Percentiles rank a stretch among this genome's conserved stretches.
phyloP scores from a whole-genome alignment of 2,329 filamentous ascomycete genomes.

The Ophiostoma sp. region DNA sequence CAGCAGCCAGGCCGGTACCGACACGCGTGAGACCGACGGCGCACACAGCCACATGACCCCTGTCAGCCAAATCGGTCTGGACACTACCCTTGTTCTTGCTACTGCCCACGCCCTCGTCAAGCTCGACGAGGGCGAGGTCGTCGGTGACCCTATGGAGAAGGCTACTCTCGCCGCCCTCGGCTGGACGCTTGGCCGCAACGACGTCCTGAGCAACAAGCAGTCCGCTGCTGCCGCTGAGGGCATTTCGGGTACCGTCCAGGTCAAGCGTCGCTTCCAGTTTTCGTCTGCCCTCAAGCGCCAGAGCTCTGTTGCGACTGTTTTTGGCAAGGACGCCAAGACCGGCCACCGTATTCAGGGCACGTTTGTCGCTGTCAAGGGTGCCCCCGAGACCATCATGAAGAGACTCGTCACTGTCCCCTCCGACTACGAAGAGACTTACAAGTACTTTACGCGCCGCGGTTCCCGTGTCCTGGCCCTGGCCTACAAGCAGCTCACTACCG shows the following conservation, averaged over 20 bases:
- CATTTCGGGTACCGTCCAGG: constrained; percentile 72
- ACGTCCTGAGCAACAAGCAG: constrained; percentile 68
- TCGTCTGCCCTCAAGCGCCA: constrained; percentile 94
- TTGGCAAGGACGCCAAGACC: constrained; percentile 63
- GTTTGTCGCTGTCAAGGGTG: constrained; percentile 93
- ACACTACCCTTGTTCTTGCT: constrained; percentile 88
- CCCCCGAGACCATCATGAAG: constrained; percentile 91
- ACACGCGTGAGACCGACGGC: constrained; percentile 61
- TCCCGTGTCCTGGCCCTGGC: constrained; percentile 89
- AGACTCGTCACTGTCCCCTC: constrained; percentile 79
- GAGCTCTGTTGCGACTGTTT: constrained; percentile 83
- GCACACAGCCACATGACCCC: constrained; percentile 74
- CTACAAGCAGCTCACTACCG: constrained; percentile 82
- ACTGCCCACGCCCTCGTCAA: constrained; percentile 94
- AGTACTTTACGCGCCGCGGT: constrained; percentile 93
- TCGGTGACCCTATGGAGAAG: constrained; percentile 99
- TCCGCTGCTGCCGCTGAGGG: constrained; percentile 43
- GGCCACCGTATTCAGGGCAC: constrained; percentile 75
- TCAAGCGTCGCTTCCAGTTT: constrained; percentile 97
- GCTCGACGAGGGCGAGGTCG: constrained; percentile 92
- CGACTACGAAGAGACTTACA: constrained; percentile 96
- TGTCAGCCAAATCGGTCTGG: constrained; percentile 63
- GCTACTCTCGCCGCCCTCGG: constrained; percentile 84
- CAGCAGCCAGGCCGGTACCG: constrained; percentile 37
- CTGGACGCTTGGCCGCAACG: constrained; percentile 87